Evolutionary conservation across 257 asterid species (phyloP).

Genomic region (Penstemon newberryi): DNA sequence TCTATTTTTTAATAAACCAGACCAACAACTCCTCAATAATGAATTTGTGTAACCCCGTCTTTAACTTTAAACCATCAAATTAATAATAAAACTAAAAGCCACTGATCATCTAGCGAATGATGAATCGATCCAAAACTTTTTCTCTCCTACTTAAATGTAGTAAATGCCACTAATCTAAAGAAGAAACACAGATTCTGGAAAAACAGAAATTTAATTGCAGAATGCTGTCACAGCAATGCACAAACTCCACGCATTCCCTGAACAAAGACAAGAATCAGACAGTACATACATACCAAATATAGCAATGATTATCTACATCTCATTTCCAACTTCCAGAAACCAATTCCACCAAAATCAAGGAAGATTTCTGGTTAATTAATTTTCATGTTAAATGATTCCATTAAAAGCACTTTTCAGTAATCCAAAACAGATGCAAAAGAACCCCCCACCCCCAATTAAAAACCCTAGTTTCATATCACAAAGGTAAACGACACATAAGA

Average conservation of each 20-base stretch:
- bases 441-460: neutral
- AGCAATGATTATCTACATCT: neutral
- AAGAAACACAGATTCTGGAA: neutral
- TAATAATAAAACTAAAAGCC: neutral
- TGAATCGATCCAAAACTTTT: no score
- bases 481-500: neutral
- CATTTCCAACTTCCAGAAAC: neutral
- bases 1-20: neutral
- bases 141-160: no score
- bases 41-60: neutral
- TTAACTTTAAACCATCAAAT: conserved; percentile 1
- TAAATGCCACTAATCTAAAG: no score
- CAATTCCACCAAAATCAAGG: neutral
- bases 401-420: neutral
- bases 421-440: neutral
- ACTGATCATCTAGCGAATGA: neutral
- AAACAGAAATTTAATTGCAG: neutral
- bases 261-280: neutral
- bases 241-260: neutral
- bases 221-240: neutral
- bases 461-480: neutral
- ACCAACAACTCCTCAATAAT: neutral
- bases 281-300: neutral
- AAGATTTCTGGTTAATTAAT: neutral
- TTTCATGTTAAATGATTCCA: neutral